Conservation (phyloP, 2,329 filamentous ascomycete species). For the Stachybotrys elegans region DNA sequence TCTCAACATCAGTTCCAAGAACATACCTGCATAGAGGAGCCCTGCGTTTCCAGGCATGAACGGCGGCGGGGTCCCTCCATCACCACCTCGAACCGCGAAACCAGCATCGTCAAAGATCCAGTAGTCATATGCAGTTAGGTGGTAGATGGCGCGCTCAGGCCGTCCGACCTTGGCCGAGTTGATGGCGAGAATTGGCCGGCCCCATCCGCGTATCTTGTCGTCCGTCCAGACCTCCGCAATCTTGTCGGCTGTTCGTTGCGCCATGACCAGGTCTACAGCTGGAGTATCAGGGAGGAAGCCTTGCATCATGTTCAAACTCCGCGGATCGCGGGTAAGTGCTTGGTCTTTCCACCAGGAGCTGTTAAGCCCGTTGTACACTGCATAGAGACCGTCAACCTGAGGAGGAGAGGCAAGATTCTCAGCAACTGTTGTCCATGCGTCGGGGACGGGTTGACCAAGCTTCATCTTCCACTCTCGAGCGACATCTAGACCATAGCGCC, state of each 20-base stretch:
- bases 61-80: conserved; percentile 21
- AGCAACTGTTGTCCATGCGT: conserved; percentile 40
- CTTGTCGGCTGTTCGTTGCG: conserved; percentile 30
- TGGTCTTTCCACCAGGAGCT: conserved; percentile 36
- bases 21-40: conserved; percentile 24
- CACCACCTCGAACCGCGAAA: conserved; percentile 24
- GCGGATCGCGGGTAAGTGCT: conserved; percentile 33
- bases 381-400: conserved; percentile 42
- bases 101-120: conserved; percentile 36
- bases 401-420: conserved; percentile 50
- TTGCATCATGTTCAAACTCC: conserved; percentile 38
- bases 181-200: conserved; percentile 40
- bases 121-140: conserved; percentile 35
- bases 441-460: conserved; percentile 36
- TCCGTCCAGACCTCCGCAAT: conserved; percentile 36
- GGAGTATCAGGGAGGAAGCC: conserved; percentile 36
- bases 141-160: conserved; percentile 32
- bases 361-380: conserved; percentile 48
- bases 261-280: conserved; percentile 28
- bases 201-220: conserved; percentile 38
- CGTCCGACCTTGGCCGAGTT: conserved; percentile 36
- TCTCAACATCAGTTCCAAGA: fast-evolving
- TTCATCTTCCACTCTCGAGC: conserved; percentile 48
- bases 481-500: conserved; percentile 53
- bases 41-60: conserved; percentile 34